These are phyloP conservation scores for Lasiodiplodia theobromae DNA, from an alignment of 2,329 filamentous ascomycete genomes.

Conservation along the genomic window DNA sequence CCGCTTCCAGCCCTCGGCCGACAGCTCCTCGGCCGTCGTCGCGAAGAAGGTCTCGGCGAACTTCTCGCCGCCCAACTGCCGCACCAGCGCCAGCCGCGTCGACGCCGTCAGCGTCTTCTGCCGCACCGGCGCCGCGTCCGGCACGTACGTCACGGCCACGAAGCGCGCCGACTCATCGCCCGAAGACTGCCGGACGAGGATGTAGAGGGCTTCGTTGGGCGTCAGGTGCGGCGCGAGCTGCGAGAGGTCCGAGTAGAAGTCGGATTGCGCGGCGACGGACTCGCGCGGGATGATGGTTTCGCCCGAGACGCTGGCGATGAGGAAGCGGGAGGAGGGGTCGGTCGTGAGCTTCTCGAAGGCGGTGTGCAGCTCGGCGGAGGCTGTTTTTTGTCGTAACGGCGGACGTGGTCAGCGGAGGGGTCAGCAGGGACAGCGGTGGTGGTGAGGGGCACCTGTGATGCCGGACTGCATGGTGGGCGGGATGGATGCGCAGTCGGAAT, in stretches of 20 bases:
- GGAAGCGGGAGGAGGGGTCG: slow-evolving; percentile 68
- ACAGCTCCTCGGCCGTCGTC: slow-evolving; percentile 74
- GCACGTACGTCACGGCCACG: slow-evolving; percentile 78
- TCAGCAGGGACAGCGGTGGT: not conserved
- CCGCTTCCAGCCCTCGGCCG: slow-evolving; percentile 70
- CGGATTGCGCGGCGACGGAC: slow-evolving; percentile 59
- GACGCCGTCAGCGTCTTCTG: slow-evolving; percentile 88
- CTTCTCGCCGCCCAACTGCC: slow-evolving; percentile 79
- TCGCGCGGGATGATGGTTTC: slow-evolving; percentile 71
- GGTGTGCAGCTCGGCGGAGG: slow-evolving; percentile 77
- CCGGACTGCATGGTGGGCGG: slow-evolving; percentile 73
- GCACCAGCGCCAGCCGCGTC: slow-evolving; percentile 75
- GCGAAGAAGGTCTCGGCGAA: slow-evolving; percentile 80
- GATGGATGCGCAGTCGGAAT: not conserved
- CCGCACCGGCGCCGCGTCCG: slow-evolving; percentile 77
- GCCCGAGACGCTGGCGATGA: slow-evolving; percentile 73
- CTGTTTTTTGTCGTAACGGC: slow-evolving; percentile 54
- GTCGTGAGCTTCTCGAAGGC: slow-evolving; percentile 75
- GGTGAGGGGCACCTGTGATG: slow-evolving; percentile 67
- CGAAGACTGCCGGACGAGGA: slow-evolving; percentile 71
- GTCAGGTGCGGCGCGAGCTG: slow-evolving; percentile 70
- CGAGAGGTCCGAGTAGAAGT: slow-evolving; percentile 70
- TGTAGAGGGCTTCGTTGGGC: slow-evolving; percentile 72
- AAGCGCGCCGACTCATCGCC: slow-evolving; percentile 45
- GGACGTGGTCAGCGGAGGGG: slow-evolving; percentile 32